These are phyloP conservation scores for Phialophora verrucosa DNA, from an alignment of 2,329 filamentous ascomycete species.

Conservation along the genomic window DNA sequence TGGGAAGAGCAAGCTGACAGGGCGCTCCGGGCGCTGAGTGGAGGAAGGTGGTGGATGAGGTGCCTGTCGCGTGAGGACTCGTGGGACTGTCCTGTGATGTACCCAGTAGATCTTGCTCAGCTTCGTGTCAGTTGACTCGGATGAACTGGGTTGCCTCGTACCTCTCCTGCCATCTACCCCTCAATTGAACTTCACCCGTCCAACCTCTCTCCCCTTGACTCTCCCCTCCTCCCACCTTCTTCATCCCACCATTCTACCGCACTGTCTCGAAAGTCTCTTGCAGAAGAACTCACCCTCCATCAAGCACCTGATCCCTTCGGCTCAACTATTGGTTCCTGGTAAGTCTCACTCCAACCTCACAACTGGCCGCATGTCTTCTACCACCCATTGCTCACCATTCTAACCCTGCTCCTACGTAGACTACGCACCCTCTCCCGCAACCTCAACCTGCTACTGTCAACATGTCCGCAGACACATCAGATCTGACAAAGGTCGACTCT, in stretches of 20 bases:
- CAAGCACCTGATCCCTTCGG: conserved; percentile 14
- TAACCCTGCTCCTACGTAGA: conserved; percentile 7
- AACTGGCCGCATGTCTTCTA: conserved; percentile 6
- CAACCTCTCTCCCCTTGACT: conserved; percentile 22
- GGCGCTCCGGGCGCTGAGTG: conserved; percentile 3
- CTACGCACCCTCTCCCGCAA: background rate
- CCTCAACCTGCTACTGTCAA: conserved; percentile 21
- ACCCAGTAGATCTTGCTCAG: background rate
- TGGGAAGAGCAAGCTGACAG: conserved; percentile 14
- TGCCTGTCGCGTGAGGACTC: conserved; percentile 35
- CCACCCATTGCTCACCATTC: conserved; percentile 6
- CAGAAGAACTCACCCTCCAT: conserved; percentile 16
- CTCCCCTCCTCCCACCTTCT: conserved; percentile 24
- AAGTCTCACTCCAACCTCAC: conserved; percentile 15
- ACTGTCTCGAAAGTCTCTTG: conserved; percentile 9
- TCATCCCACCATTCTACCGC: conserved; percentile 20
- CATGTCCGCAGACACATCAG: conserved; percentile 41
- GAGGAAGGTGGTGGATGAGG: conserved; percentile 13
- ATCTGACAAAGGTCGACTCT: conserved; percentile 80
- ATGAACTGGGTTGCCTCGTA: conserved; percentile 8
- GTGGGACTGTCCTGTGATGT: background rate
- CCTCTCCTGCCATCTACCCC: conserved; percentile 27
- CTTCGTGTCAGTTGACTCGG: conserved; percentile 28
- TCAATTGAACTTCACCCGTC: conserved; percentile 30
- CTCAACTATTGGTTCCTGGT: conserved; percentile 29